A percentile compares a stretch with the other conserved stretches of the same genome.
These are phyloP conservation scores for Taphrina wiesneri DNA, from an alignment of 1,139 yeast species.

Conservation along the genomic window DNA sequence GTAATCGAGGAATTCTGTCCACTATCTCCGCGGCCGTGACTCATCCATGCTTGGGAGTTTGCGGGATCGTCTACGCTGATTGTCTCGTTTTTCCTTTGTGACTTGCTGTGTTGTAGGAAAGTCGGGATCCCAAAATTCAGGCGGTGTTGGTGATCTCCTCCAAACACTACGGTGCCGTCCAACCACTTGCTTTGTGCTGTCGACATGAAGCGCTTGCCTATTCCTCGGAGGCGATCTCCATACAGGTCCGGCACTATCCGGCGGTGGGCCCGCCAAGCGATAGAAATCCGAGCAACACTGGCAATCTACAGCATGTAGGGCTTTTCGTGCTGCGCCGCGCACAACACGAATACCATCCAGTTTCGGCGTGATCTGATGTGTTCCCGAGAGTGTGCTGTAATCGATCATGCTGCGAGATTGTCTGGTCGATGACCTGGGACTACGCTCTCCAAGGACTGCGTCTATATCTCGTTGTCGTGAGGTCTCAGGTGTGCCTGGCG, in stretches of 20 bases:
- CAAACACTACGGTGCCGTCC: constrained; percentile 43
- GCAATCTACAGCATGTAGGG: constrained; percentile 44
- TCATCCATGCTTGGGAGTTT: not conserved
- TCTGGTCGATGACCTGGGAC: not conserved
- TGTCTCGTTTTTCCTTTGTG: constrained; percentile 40
- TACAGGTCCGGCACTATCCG: constrained; percentile 37
- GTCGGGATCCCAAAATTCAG: constrained; percentile 46
- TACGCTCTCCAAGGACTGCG: not conserved
- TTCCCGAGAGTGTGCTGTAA: constrained; percentile 41
- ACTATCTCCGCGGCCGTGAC: too few species aligned
- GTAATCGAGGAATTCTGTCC: too few species aligned
- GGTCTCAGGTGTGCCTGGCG: not conserved
- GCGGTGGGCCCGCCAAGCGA: constrained; percentile 41
- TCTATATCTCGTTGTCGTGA: not conserved
- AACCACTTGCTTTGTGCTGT: constrained; percentile 35
- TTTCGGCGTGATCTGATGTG: constrained; percentile 38
- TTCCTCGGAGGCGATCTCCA: constrained; percentile 37
- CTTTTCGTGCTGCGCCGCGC: constrained; percentile 41
- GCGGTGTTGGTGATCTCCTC: constrained; percentile 43
- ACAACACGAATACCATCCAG: constrained; percentile 40
- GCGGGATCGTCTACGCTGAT: constrained; percentile 36
- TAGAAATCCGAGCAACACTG: constrained; percentile 42
- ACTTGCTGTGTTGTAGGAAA: constrained; percentile 44
- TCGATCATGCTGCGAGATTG: constrained; percentile 37
- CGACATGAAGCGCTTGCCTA: constrained; percentile 13